A percentile compares a stretch with the other conserved stretches of the same genome.
Conservation (phyloP, 768 basidiomycete genomes). For the Chalciporus pseudorubinellus region DNA sequence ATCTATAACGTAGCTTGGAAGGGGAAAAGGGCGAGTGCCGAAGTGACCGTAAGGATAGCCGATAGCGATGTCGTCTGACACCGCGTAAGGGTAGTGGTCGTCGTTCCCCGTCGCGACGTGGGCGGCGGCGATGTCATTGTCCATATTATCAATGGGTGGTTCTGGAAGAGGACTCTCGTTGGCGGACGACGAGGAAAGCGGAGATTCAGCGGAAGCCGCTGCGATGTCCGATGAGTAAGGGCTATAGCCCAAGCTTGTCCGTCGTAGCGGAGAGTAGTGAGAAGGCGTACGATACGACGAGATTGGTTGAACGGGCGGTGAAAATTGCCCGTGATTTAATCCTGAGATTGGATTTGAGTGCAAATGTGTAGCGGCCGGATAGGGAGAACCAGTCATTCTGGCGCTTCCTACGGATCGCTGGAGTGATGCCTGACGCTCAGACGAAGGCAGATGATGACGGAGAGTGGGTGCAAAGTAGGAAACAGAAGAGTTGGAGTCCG, state of each 20-base stretch:
- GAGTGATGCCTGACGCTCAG: neutral
- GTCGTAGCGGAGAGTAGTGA: constrained; percentile 15
- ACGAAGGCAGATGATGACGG: constrained; percentile 15
- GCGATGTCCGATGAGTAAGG: constrained; percentile 39
- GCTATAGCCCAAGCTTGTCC: constrained; percentile 26
- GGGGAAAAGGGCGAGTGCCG: constrained; percentile 23
- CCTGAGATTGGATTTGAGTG: constrained; percentile 17
- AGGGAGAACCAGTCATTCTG: constrained; percentile 26
- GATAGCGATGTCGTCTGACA: constrained; percentile 22
- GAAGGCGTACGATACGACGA: constrained; percentile 20
- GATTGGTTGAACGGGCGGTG: constrained; percentile 13
- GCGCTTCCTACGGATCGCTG: constrained; percentile 12
- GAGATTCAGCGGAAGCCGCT: constrained; percentile 36
- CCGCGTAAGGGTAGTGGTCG: constrained; percentile 28
- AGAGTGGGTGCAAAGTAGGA: constrained; percentile 24
- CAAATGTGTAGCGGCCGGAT: constrained; percentile 17
- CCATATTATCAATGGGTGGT: constrained; percentile 34
- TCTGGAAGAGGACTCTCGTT: constrained; percentile 42
- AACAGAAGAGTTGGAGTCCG: constrained; percentile 19
- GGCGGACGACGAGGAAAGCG: constrained; percentile 39
- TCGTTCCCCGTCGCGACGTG: constrained; percentile 25
- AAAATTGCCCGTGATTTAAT: constrained; percentile 20
- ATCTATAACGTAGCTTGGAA: constrained; percentile 23
- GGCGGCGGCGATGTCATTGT: constrained; percentile 24
- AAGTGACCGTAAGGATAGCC: constrained; percentile 25